phyloP scores from a whole-genome alignment of 129 eudicot genomes.

The Centaurea solstitialis region DNA sequence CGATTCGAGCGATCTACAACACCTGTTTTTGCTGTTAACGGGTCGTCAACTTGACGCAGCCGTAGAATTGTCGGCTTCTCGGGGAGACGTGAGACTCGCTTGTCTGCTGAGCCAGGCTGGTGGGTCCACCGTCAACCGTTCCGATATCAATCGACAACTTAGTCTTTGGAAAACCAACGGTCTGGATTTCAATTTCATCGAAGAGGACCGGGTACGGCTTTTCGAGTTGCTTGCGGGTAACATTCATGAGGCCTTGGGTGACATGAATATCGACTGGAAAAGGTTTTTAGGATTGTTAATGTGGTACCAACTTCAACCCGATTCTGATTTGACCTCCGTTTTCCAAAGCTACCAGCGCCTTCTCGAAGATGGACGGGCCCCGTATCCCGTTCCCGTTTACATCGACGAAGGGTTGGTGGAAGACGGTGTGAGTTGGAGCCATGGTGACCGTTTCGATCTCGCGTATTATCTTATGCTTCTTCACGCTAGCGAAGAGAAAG shows the following conservation, averaged over 20 bases:
- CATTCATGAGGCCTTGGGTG: conserved; percentile 67
- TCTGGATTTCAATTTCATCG: conserved; percentile 75
- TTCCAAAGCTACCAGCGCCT: conserved; percentile 80
- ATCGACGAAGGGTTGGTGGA: conserved; percentile 79
- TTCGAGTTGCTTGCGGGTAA: conserved; percentile 87
- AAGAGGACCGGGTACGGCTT: conserved; percentile 65
- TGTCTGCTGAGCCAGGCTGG: conserved; percentile 93
- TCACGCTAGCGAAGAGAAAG: conserved; percentile 63
- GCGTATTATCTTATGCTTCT: conserved; percentile 95
- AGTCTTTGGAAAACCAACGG: conserved; percentile 81
- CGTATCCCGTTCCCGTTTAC: conserved; percentile 87
- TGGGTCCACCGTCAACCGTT: conserved; percentile 71
- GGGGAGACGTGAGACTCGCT: conserved; percentile 90
- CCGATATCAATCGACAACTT: conserved; percentile 67
- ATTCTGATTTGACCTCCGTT: conserved; percentile 49
- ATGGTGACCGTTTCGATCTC: conserved; percentile 66
- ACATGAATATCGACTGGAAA: conserved; percentile 82
- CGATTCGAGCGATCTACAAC: conserved; percentile 63
- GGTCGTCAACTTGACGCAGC: conserved; percentile 89
- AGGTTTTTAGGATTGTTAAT: conserved; percentile 85
- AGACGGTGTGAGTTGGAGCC: conserved; percentile 37
- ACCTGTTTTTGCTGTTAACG: conserved; percentile 72
- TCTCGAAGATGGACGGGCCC: conserved; percentile 73
- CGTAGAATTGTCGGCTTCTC: conserved; percentile 81
- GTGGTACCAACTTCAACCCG: conserved; percentile 93